phyloP scores from a whole-genome alignment of 106 monocot genomes.

The Dendrobium nobile region DNA sequence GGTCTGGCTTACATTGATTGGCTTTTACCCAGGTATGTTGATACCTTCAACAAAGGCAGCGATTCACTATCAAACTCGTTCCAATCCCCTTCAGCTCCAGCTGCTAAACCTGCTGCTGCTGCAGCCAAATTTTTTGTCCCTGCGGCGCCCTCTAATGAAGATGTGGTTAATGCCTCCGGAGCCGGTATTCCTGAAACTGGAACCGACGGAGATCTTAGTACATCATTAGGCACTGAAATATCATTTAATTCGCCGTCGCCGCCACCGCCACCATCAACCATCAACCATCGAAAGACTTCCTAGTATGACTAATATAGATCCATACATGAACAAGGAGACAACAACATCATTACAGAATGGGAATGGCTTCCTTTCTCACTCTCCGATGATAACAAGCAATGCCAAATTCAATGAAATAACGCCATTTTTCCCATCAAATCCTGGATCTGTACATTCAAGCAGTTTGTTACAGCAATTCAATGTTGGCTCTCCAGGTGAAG shows the following conservation, averaged over 20 bases:
- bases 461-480: neutral
- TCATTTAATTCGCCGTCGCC: conserved; percentile 26
- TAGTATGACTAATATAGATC: conserved; percentile 61
- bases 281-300: conserved; percentile 25
- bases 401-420: neutral
- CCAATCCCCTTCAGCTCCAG: conserved; percentile 38
- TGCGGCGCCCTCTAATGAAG: conserved; percentile 16
- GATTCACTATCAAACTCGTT: conserved; percentile 28
- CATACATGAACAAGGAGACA: neutral
- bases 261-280: conserved; percentile 4
- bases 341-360: conserved; percentile 3
- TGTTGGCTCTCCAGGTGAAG: neutral
- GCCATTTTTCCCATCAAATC: neutral
- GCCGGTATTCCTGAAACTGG: too few species aligned
- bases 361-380: conserved; percentile 16
- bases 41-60: conserved; percentile 82
- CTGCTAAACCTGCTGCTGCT: conserved; percentile 38
- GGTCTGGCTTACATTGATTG: neutral
- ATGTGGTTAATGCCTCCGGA: conserved; percentile 12
- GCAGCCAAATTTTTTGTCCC: conserved; percentile 79
- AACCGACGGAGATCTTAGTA: neutral
- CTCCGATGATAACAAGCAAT: neutral
- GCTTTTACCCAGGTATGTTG: conserved; percentile 59
- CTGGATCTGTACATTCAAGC: neutral
- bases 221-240: conserved; percentile 10